Evolutionary conservation across 2,329 filamentous ascomycete genomes (phyloP).

Genomic region (Geosmithia morbida): DNA sequence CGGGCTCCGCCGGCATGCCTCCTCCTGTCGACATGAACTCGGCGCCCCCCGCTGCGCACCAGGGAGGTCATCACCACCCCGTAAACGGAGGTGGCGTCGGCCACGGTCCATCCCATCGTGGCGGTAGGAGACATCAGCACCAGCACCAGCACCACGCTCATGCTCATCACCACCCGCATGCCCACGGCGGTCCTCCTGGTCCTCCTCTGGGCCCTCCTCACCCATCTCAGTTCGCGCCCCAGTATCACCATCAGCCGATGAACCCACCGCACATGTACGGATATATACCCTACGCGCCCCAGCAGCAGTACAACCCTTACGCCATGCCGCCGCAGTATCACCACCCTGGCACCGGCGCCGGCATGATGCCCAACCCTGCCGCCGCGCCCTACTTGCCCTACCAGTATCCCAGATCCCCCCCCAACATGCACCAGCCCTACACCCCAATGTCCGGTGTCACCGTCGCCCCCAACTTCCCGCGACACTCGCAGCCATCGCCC

Average conservation of each 20-base stretch:
- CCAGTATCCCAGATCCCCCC: constrained; percentile 34
- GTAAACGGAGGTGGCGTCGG: neutral
- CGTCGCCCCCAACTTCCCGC: constrained; percentile 30
- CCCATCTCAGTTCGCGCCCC: constrained; percentile 15
- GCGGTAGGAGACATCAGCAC: neutral
- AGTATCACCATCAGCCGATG: constrained; percentile 22
- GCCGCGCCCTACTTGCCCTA: constrained; percentile 30
- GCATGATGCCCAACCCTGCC: constrained; percentile 20
- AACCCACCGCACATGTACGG: constrained; percentile 30
- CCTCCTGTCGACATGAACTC: constrained; percentile 16
- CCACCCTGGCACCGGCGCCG: constrained; percentile 14
- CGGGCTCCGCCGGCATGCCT: constrained; percentile 15
- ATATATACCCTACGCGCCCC: constrained; percentile 34
- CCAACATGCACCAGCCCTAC: constrained; percentile 34
- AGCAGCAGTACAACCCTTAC: constrained; percentile 22
- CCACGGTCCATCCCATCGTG: neutral
- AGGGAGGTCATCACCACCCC: neutral
- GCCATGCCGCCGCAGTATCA: constrained; percentile 44
- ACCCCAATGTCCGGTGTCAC: constrained; percentile 33
- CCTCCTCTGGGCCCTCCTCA: constrained; percentile 1
- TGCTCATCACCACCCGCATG: constrained; percentile 4
- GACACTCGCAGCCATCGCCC: constrained; percentile 35
- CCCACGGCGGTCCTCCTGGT: constrained; percentile 1
- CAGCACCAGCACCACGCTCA: constrained; percentile 6
- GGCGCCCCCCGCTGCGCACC: neutral